Conservation (phyloP, 208 protist species). For the Angomonas ambiguus region DNA sequence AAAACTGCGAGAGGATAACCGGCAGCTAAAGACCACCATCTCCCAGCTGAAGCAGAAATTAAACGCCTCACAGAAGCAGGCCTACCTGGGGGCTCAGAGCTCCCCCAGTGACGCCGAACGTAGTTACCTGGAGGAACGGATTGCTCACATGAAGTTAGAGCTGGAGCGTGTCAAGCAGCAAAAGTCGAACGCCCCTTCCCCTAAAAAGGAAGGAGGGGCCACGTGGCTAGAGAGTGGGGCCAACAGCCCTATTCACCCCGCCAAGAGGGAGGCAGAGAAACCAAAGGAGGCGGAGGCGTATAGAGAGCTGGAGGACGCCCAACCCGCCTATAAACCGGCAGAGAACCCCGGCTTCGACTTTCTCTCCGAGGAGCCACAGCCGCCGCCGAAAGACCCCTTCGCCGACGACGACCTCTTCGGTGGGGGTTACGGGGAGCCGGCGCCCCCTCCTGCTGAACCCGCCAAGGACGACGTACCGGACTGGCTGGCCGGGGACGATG, state of each 20-base stretch:
- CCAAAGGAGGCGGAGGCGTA: constrained; percentile 8
- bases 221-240: constrained; percentile 17
- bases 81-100: neutral
- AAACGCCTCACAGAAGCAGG: constrained; percentile 7
- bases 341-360: neutral
- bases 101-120: constrained; percentile 29
- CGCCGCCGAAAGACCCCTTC: constrained; percentile 14
- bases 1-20: constrained; percentile 28
- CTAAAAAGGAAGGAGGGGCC: neutral
- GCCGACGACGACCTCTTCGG: constrained; percentile 2
- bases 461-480: neutral
- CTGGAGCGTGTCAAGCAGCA: constrained; percentile 9
- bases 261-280: neutral
- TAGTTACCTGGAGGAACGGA: constrained; percentile 41
- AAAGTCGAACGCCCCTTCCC: neutral
- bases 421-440: too few relatives aligned
- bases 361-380: neutral
- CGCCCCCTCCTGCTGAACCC: neutral
- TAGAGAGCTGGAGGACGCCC: neutral
- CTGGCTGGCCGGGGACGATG: neutral
- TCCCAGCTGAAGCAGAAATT: constrained; percentile 29
- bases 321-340: neutral
- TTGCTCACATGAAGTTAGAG: constrained; percentile 37
- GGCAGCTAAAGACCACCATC: constrained; percentile 29
- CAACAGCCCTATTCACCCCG: neutral